Evolutionary conservation across 139 green algal genomes (phyloP).

Genomic region (Micractinium sp.): DNA sequence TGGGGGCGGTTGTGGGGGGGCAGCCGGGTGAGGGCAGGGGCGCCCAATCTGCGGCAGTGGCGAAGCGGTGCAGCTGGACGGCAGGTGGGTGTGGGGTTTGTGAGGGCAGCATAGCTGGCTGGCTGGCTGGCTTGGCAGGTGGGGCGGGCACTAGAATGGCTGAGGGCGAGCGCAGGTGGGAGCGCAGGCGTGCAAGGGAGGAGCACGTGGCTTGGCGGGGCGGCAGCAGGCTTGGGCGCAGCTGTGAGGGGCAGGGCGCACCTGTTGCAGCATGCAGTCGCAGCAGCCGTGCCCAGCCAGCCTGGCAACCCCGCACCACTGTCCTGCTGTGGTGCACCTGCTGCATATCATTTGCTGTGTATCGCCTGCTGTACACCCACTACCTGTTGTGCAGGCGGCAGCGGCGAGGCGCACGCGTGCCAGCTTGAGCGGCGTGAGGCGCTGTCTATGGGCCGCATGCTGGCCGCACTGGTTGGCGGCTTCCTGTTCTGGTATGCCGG

Average conservation of each 20-base stretch:
- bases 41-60: constrained; percentile 45
- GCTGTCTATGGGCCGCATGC: constrained; percentile 30
- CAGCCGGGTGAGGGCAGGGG: background rate
- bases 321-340: no score
- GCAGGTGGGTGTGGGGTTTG: background rate
- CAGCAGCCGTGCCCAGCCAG: no score
- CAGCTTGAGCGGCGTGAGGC: background rate
- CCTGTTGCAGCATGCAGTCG: no score
- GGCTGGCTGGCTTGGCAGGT: no score
- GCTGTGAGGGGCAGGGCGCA: no score
- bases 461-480: background rate
- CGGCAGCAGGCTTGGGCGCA: no score
- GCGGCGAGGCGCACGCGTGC: background rate
- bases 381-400: background rate
- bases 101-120: no score
- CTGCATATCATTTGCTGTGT: no score
- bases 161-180: background rate
- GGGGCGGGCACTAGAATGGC: no score
- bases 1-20: background rate
- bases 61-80: constrained; percentile 34
- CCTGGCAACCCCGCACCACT: no score
- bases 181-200: background rate
- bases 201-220: no score
- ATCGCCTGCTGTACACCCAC: background rate
- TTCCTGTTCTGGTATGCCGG: constrained; percentile 33